These are phyloP conservation scores for Paraphoma chrysanthemicola DNA, from an alignment of 2,329 filamentous ascomycete species.

Conservation along the genomic window DNA sequence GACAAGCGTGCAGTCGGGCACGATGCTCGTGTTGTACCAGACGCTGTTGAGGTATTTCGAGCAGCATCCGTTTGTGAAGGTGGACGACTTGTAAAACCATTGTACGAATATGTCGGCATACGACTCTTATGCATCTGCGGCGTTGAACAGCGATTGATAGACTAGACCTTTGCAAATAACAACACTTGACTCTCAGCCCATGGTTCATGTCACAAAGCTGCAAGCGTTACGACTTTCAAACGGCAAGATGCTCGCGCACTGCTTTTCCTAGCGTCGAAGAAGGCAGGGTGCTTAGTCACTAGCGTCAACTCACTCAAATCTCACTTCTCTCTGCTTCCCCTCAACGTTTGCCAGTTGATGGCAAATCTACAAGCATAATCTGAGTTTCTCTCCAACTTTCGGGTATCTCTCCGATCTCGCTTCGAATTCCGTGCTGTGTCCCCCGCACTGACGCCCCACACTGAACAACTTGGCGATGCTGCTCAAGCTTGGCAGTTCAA, in stretches of 20 bases:
- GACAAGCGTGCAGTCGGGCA: constrained; percentile 96
- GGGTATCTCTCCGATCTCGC: not conserved
- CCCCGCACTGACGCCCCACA: not conserved
- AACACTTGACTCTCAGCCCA: constrained; percentile 4
- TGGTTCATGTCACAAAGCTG: too few species aligned
- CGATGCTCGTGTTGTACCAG: constrained; percentile 96
- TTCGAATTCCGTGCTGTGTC: not conserved
- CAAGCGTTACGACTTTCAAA: too few species aligned
- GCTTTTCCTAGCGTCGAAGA: not conserved
- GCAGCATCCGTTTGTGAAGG: constrained; percentile 50
- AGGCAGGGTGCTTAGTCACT: not conserved
- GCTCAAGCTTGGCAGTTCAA: not conserved
- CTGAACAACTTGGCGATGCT: not conserved
- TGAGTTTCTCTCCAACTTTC: not conserved
- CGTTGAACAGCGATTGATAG: constrained; percentile 20
- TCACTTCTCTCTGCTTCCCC: too few species aligned
- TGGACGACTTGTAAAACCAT: constrained; percentile 24
- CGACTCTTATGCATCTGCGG: constrained; percentile 21
- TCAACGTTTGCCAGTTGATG: not conserved
- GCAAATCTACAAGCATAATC: too few species aligned
- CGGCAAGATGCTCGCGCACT: not conserved
- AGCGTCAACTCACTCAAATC: not conserved
- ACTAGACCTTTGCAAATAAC: constrained; percentile 10
- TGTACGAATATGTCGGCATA: constrained; percentile 21
- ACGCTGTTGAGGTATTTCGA: constrained; percentile 81